Evolutionary conservation across 2,329 filamentous ascomycete species (phyloP), one percentile per base, ranked within the genome.

Genomic region (Massarina eburnea): DNA sequence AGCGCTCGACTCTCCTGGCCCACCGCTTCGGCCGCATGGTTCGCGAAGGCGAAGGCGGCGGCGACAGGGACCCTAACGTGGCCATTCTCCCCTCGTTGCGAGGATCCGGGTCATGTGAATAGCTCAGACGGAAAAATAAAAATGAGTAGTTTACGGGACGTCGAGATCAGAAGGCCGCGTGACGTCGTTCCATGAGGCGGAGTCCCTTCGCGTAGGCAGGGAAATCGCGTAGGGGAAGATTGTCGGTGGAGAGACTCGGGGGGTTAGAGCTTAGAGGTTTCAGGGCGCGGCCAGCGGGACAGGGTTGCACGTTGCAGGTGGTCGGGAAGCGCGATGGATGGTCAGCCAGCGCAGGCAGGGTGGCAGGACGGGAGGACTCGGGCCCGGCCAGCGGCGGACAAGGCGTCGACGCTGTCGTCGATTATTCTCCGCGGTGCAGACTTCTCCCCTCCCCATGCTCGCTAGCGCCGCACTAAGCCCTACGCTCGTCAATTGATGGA

Each of bases 1-100:
- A 85, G 39, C 91, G 86, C 78, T 96, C 91, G 61, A 88, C 77
- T 67, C 80, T 82, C 54, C 87, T 80, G 39, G 82, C 85, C 76
- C 82, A 88, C 39, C 67, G 66, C 51, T 55, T 64, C 57, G 55
- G 72, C 54, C 67, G 64, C 66, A 70, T 70, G 26, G 57, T 61
- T 48, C 62, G 55, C 22, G 68, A 67, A 24, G 70, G 70, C 9
- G 70, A 73, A 14, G 60, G 61, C 20, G 70, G 67, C 49, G 68
- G 62, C 12, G 68, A 71, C 29, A 67, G 66, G 46, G 70, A 69
- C 47, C 58, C 67, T 48, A 72, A 52, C 36, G 66, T 71, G 60
- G 70, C 67, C 68, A 71, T 72, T 42, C 46, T 55, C 53, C 54
- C 39, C 36, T 47, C 52, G 39, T 47, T 46, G 52, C 48, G 42